Conservation (phyloP, 495 filamentous ascomycete genomes). For the Neurospora sp. region DNA sequence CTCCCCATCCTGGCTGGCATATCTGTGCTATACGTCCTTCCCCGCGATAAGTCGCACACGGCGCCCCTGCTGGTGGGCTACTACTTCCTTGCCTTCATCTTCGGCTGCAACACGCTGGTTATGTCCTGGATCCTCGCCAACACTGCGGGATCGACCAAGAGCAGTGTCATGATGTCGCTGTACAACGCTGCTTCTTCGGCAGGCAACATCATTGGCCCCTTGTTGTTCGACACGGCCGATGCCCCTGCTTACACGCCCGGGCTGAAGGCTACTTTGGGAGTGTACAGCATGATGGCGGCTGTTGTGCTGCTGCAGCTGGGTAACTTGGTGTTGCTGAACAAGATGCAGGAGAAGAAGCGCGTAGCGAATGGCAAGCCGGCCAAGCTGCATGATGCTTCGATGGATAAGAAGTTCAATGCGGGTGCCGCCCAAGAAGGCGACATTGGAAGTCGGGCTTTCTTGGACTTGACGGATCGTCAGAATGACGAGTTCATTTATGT, state of each 20-base stretch:
- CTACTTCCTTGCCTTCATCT: conserved; percentile 53
- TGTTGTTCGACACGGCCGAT: conserved; percentile 51
- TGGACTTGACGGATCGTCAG: conserved; percentile 50
- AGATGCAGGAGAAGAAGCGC: conserved; percentile 38
- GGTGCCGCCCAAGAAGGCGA: background rate
- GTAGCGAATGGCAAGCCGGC: conserved; percentile 49
- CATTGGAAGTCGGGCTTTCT: conserved; percentile 33
- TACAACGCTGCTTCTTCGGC: conserved; percentile 49
- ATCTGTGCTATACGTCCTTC: conserved; percentile 43
- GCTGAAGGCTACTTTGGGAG: conserved; percentile 42
- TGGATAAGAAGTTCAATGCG: conserved; percentile 31
- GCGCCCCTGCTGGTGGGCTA: conserved; percentile 45
- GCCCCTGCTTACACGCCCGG: conserved; percentile 51
- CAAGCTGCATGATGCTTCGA: conserved; percentile 45
- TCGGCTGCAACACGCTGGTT: conserved; percentile 40
- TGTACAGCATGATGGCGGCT: conserved; percentile 43
- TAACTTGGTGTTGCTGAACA: conserved; percentile 45
- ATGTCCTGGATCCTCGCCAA: conserved; percentile 44
- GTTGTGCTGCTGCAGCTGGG: conserved; percentile 41
- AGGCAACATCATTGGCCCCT: conserved; percentile 60
- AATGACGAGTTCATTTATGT: conserved; percentile 63
- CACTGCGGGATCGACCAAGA: conserved; percentile 66
- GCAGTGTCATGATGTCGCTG: conserved; percentile 47
- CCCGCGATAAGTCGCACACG: conserved; percentile 28
- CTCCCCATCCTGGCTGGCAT: conserved; percentile 49